Evolutionary conservation across 2,329 filamentous ascomycete species (phyloP).

Genomic region (Trichoderma afroharzianum): DNA sequence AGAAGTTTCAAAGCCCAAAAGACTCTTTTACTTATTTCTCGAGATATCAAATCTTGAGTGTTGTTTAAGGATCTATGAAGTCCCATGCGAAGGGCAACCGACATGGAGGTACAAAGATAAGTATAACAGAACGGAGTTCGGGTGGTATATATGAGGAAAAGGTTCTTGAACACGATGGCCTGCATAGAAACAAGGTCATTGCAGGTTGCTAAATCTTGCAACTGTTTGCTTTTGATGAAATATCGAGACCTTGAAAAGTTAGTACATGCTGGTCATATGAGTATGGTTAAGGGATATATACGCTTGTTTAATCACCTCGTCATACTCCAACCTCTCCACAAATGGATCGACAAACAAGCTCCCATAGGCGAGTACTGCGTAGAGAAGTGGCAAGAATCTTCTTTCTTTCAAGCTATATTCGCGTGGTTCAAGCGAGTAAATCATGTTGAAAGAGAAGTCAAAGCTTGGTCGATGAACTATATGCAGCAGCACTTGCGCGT

Average conservation of each 20-base stretch:
- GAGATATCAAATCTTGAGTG: not conserved
- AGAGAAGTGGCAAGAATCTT: not conserved
- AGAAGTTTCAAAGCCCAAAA: not conserved
- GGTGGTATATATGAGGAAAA: not conserved
- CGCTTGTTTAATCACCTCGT: not conserved
- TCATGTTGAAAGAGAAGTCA: not conserved
- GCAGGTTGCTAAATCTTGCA: not conserved
- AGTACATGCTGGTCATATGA: not conserved
- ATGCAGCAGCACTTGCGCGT: not conserved
- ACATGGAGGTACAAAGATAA: slow-evolving; percentile 2
- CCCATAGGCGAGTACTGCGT: not conserved
- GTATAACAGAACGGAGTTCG: not conserved
- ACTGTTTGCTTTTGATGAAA: not conserved
- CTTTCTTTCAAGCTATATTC: not conserved
- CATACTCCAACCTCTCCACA: not conserved
- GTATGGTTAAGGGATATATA: not conserved
- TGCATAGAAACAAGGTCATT: not conserved
- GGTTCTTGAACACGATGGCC: not conserved
- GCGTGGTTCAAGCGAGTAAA: not conserved
- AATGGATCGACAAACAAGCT: not conserved
- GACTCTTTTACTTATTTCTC: not conserved
- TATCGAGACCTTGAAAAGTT: not conserved
- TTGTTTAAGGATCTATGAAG: not conserved
- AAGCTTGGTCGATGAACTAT: not conserved
- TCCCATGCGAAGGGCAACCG: not conserved